These are phyloP conservation scores for Russula earlei DNA, from an alignment of 768 basidiomycete species.

Conservation along the genomic window DNA sequence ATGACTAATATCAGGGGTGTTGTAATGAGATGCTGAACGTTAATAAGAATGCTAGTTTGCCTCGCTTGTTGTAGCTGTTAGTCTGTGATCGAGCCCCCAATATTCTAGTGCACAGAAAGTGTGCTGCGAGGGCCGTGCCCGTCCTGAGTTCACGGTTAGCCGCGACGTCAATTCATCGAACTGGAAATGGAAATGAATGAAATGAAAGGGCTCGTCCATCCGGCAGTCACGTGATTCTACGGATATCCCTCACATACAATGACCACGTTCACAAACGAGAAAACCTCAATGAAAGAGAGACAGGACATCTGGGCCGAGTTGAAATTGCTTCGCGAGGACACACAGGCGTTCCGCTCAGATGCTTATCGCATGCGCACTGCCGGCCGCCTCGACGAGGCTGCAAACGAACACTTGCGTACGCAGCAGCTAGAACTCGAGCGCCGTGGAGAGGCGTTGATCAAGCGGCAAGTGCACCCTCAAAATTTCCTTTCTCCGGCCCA, in stretches of 20 bases:
- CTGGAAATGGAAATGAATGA: too few relatives aligned
- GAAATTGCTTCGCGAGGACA: constrained; percentile 1
- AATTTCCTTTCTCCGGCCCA: background rate
- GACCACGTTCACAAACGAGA: background rate
- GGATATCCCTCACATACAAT: background rate
- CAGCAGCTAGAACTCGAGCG: constrained; percentile 2
- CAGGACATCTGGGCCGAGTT: background rate
- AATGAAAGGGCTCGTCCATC: too few relatives aligned
- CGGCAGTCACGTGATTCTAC: constrained; percentile 7
- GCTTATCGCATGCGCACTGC: constrained; percentile 5
- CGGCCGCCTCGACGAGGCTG: background rate
- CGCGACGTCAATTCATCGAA: too few relatives aligned
- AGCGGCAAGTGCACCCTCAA: background rate
- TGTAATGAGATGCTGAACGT: background rate
- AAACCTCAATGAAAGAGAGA: constrained; percentile 1
- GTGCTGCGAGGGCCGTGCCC: background rate
- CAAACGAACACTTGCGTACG: constrained; percentile 1
- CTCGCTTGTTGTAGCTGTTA: too few relatives aligned
- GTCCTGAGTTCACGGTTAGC: background rate
- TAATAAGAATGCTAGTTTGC: background rate
- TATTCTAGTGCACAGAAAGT: background rate
- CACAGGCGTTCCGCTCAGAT: constrained; percentile 4
- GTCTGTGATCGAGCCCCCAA: background rate
- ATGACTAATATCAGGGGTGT: background rate
- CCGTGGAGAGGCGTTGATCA: constrained; percentile 6